A percentile compares a stretch with the other conserved stretches of the same genome.
Conservation (phyloP, 495 filamentous ascomycete species). For the Lophium mytilinum region DNA sequence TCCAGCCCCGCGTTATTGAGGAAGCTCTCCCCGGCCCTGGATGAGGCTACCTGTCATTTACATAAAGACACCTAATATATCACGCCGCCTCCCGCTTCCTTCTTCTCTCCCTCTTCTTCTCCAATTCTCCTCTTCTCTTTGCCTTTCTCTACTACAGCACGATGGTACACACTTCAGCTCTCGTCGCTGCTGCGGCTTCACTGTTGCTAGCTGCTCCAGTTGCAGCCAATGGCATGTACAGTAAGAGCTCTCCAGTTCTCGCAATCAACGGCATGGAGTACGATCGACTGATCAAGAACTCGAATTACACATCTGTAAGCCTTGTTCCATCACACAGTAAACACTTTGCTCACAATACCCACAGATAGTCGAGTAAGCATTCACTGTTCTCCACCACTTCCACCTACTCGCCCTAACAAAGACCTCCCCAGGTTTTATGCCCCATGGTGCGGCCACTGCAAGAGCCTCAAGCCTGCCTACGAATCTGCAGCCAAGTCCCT, state of each 20-base stretch:
- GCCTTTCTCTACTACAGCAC: slow-evolving; percentile 6
- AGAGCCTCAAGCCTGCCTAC: slow-evolving; percentile 90
- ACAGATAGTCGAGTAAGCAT: slow-evolving; percentile 62
- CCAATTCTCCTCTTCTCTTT: neutral
- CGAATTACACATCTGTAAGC: slow-evolving; percentile 84
- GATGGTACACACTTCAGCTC: slow-evolving; percentile 32
- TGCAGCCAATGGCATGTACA: slow-evolving; percentile 67
- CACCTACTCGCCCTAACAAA: neutral
- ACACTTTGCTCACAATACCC: slow-evolving; percentile 15
- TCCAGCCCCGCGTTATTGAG: neutral
- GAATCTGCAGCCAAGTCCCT: slow-evolving; percentile 88
- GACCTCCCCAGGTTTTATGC: slow-evolving; percentile 69
- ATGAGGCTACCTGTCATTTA: slow-evolving; percentile 7
- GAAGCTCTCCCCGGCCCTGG: slow-evolving; percentile 6
- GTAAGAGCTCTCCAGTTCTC: slow-evolving; percentile 78
- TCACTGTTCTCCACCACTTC: neutral
- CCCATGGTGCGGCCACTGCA: slow-evolving; percentile 93
- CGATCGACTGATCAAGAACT: slow-evolving; percentile 74
- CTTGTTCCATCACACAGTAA: neutral
- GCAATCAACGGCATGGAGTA: slow-evolving; percentile 81
- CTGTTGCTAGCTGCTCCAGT: slow-evolving; percentile 51
- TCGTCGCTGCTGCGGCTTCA: slow-evolving; percentile 41
- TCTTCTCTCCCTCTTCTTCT: neutral
- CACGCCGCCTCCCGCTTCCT: neutral
- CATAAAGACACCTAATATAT: slow-evolving; percentile 5